Evolutionary conservation across 108 stramenopile genomes (phyloP), one percentile per base, ranked within the genome.

Genomic region (Asterionellopsis glacialis): DNA sequence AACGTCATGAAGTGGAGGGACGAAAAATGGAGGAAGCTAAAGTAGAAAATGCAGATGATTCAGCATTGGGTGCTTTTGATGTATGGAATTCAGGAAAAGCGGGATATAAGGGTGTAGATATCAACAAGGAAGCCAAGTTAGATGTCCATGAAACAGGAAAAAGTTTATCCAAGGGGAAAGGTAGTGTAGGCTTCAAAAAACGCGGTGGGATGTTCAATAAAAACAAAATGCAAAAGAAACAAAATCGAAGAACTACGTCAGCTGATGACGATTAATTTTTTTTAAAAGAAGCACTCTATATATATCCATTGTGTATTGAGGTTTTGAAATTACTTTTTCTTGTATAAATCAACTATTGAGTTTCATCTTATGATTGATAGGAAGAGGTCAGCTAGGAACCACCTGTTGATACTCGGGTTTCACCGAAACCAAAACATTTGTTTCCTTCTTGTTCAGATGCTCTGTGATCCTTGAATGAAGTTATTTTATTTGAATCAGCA

Each of bases 41-140:
- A 57, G 77, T 77, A 12, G 75, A 77, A 23, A 87, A 87, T 72
- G 83, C 84, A 4, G 83, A 88, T 51, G 91, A 93, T 79, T 86
- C 84, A 14, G 91, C 91, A 7, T 57, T 93, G 49, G 91, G 91
- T n/a, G 87, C 87, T 15, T 89, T 83, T 64, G 82, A 87, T 73
- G 83, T 83, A 23, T 87, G 83, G 83, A 70, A 63, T 12, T 61
- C 49, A 9, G 74, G 76, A 15, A 68, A 61, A 21, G 73, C 42
- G 23, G 82, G 80, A 11, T 93, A 93, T 65, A 88, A 89, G 55
- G 91, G 91, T 11, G 73, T 93, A 0, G 72, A 87, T 58, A 93
- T 93, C 61, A 62, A 74, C 18, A 74, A 70, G 28, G 80, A 80
- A 26, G 53, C 45, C 12, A 72, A 72, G 27, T 58, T 82, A 0